Base-by-base conservation (phyloP, 306 rosid species). In the Glycine latifolia region DNA sequence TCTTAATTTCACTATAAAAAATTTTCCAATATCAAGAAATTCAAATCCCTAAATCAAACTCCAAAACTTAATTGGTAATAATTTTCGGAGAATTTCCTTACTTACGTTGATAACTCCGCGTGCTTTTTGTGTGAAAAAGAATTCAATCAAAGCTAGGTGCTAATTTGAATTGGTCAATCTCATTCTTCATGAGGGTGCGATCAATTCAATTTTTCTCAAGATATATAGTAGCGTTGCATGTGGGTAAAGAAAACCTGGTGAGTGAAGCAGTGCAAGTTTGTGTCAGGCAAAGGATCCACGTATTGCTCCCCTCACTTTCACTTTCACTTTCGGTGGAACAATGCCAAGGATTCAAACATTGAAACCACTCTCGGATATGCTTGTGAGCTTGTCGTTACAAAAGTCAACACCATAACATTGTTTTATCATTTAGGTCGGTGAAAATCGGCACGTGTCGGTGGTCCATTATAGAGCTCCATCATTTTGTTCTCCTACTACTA, bases 401-500 rank as follows among this genome's bases (percentile, higher is more conserved):
- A 26, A 87, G 97, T 91, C 98, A 94, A 90, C 90, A 75, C 77
- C 67, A 87, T 61, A 59, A 76, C 84, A 20, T 56, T 78, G 69
- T 76, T 70, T 84, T 83, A 53, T 37, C 71, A 3, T 43, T 71
- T 26, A 8, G 88, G 97, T 84, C 98, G 98, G 98, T 83, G 86
- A 33, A 26, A 85, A 86, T 85, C 87, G 97, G 88, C 97, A 93
- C 91, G 89, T 88, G 92, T 85, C 94, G 89, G 91, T 81, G 89
- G 82, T 87, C 91, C 90, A 82, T 84, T 14, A 53, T 68, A 26
- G 31, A 4, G 35, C 39, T 70, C 53, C 83, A 71, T 85, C 85
- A 84, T 86, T 83, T 46, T 77, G 16, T 74, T 67, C 56, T 77
- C 71, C 41, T 61, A 26, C 31, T 26, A 26, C 31, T 26, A 37